A percentile compares a stretch with the other conserved stretches of the same genome.
These are phyloP conservation scores for Chaetomium sp. DNA, from an alignment of 2,329 filamentous ascomycete species.

Conservation along the genomic window DNA sequence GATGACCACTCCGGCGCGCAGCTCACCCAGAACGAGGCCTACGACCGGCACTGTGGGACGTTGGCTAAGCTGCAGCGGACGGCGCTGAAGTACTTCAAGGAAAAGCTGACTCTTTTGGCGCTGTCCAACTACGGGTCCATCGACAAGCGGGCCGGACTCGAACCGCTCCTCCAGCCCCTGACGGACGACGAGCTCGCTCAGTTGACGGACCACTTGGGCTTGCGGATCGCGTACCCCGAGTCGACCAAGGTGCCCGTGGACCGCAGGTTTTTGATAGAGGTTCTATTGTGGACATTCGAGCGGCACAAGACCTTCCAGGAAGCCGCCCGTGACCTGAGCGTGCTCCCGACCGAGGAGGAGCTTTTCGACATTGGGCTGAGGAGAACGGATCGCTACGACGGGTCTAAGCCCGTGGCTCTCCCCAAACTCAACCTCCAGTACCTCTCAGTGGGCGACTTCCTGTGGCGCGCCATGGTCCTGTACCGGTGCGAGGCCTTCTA, in stretches of 20 bases:
- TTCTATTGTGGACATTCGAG: slow-evolving; percentile 69
- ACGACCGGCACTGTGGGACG: slow-evolving; percentile 69
- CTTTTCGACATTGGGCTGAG: slow-evolving; percentile 75
- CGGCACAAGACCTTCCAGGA: slow-evolving; percentile 78
- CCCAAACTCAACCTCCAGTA: slow-evolving; percentile 96
- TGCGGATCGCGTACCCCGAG: slow-evolving; percentile 76
- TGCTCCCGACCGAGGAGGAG: slow-evolving; percentile 76
- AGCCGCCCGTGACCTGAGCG: slow-evolving; percentile 58
- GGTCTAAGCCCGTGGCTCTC: slow-evolving; percentile 77
- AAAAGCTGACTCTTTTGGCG: slow-evolving; percentile 84
- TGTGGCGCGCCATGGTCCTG: slow-evolving; percentile 89
- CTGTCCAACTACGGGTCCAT: slow-evolving; percentile 89
- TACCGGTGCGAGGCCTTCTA: slow-evolving; percentile 91
- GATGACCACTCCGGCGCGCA: slow-evolving; percentile 85
- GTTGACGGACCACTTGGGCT: slow-evolving; percentile 64
- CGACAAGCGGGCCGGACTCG: slow-evolving; percentile 70
- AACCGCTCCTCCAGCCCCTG: slow-evolving; percentile 65
- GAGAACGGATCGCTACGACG: slow-evolving; percentile 80
- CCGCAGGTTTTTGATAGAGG: slow-evolving; percentile 61
- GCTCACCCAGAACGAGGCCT: slow-evolving; percentile 63
- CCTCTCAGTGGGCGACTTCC: slow-evolving; percentile 85
- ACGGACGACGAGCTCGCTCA: slow-evolving; percentile 66
- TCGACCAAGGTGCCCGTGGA: slow-evolving; percentile 57
- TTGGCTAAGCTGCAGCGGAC: slow-evolving; percentile 75
- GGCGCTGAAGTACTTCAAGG: slow-evolving; percentile 74